Evolutionary conservation across 2,329 filamentous ascomycete genomes (phyloP).

Genomic region (Pseudocercospora crystallina): DNA sequence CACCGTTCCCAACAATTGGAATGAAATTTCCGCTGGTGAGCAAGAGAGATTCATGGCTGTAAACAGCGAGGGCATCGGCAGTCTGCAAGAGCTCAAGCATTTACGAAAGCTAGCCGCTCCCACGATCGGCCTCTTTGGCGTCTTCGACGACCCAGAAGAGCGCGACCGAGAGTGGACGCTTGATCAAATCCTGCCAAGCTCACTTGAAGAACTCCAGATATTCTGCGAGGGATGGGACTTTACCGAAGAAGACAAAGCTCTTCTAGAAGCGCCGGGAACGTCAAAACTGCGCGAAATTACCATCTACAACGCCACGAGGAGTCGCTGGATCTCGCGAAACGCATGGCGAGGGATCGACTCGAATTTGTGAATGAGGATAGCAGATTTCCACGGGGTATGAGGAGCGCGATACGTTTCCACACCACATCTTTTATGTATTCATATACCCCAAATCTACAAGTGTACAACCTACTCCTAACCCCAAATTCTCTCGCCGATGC

Average conservation of each 20-base stretch:
- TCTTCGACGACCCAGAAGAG: constrained; percentile 6
- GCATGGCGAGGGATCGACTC: constrained; percentile 1
- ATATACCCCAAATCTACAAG: too few relatives aligned
- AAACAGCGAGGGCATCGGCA: constrained; percentile 5
- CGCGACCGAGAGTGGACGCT: constrained; percentile 11
- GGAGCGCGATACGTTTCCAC: too few relatives aligned
- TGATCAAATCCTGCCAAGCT: constrained; percentile 1
- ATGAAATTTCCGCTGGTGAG: too few relatives aligned
- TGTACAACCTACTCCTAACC: too few relatives aligned
- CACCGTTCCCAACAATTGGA: neutral
- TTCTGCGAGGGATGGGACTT: constrained; percentile 8
- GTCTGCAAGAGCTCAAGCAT: constrained; percentile 1
- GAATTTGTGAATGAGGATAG: too few relatives aligned
- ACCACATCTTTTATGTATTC: too few relatives aligned
- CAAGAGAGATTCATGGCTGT: neutral
- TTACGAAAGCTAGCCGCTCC: constrained; percentile 4
- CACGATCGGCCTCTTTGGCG: constrained; percentile 3
- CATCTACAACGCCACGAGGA: constrained; percentile 4
- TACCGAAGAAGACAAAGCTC: constrained; percentile 2
- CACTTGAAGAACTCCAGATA: constrained; percentile 4
- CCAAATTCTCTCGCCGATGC: too few relatives aligned
- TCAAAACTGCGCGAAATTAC: constrained; percentile 1
- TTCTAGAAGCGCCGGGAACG: constrained; percentile 4
- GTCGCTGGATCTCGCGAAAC: neutral
- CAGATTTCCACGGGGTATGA: too few relatives aligned